phyloP scores from a whole-genome alignment of 225 moss, liverwort and hornwort genomes.

The Anthoceros angustus region DNA sequence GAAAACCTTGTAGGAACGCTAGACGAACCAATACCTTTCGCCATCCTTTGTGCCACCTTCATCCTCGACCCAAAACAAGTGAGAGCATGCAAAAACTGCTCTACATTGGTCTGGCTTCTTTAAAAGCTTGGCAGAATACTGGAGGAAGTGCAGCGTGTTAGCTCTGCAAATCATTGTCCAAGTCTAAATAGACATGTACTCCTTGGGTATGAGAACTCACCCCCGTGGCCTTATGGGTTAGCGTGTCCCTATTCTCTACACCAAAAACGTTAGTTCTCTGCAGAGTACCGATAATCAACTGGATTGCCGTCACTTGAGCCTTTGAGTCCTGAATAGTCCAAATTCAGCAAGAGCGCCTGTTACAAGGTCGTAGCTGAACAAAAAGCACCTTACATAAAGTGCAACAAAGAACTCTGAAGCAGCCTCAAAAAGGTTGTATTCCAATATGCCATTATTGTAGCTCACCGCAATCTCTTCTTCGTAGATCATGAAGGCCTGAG shows the following conservation, averaged over 20 bases:
- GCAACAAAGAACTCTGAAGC: background rate
- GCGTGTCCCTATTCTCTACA: slow-evolving; percentile 85
- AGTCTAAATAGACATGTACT: background rate
- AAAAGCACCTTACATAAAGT: background rate
- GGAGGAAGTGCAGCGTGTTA: slow-evolving; percentile 11
- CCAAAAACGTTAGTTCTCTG: slow-evolving; percentile 85
- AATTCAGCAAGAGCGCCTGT: background rate
- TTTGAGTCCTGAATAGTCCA: slow-evolving; percentile 60
- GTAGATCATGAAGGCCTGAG: slow-evolving; percentile 90
- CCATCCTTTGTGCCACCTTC: slow-evolving; percentile 76
- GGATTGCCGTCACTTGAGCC: slow-evolving; percentile 85
- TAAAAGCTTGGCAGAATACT: slow-evolving; percentile 88
- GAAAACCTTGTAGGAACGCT: background rate
- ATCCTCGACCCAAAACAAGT: slow-evolving; percentile 92
- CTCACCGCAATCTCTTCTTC: slow-evolving; percentile 91
- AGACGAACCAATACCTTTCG: slow-evolving; percentile 40
- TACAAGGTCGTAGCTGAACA: background rate
- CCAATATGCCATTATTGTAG: slow-evolving; percentile 4
- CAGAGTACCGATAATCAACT: slow-evolving; percentile 82
- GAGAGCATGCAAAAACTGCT: slow-evolving; percentile 86
- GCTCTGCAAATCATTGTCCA: background rate
- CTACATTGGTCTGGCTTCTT: slow-evolving; percentile 96
- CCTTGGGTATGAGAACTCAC: slow-evolving; percentile 24
- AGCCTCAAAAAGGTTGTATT: slow-evolving; percentile 4
- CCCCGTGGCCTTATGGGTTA: slow-evolving; percentile 91